Evolutionary conservation across 2,329 filamentous ascomycete species (phyloP).

Genomic region (Plectosphaerella cucumerina): DNA sequence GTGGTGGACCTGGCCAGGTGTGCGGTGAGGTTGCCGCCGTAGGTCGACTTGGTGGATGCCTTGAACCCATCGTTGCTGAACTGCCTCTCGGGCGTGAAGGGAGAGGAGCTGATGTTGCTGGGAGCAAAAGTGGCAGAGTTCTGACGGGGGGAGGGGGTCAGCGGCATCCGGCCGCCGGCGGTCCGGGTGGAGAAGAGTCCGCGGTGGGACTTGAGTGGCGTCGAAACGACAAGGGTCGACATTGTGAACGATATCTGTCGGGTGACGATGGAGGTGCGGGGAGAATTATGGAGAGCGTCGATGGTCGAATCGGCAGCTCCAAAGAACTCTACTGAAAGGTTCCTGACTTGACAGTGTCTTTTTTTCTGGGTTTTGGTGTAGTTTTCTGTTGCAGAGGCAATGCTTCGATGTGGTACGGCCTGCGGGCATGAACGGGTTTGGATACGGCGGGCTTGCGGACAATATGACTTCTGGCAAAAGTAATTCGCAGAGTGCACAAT

Average conservation of each 20-base stretch:
- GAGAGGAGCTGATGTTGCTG: slow-evolving; percentile 60
- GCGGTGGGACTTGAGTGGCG: slow-evolving; percentile 91
- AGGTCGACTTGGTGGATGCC: slow-evolving; percentile 67
- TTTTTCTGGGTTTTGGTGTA: slow-evolving; percentile 22
- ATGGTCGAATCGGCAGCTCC: slow-evolving; percentile 49
- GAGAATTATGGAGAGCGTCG: slow-evolving; percentile 25
- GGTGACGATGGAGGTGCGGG: slow-evolving; percentile 32
- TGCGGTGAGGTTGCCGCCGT: slow-evolving; percentile 73
- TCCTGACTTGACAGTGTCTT: slow-evolving; percentile 37
- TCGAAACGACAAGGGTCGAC: slow-evolving; percentile 78
- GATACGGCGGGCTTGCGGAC: slow-evolving; percentile 40
- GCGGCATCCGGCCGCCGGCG: slow-evolving; percentile 88
- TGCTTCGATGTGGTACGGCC: too few species aligned
- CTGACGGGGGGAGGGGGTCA: slow-evolving; percentile 85
- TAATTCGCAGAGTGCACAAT: slow-evolving; percentile 17
- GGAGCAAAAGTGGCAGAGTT: slow-evolving; percentile 45
- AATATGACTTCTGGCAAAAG: slow-evolving; percentile 27
- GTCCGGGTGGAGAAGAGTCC: slow-evolving; percentile 89
- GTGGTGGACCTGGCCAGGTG: slow-evolving; percentile 69
- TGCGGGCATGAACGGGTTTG: too few species aligned
- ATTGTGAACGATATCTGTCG: slow-evolving; percentile 54
- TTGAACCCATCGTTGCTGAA: slow-evolving; percentile 41
- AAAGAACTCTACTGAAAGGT: slow-evolving; percentile 58
- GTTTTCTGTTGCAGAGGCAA: slow-evolving; percentile 24
- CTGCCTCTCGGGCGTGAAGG: slow-evolving; percentile 68